Evolutionary conservation across 441 rosid species (phyloP).

Genomic region (Jatropha multifida): DNA sequence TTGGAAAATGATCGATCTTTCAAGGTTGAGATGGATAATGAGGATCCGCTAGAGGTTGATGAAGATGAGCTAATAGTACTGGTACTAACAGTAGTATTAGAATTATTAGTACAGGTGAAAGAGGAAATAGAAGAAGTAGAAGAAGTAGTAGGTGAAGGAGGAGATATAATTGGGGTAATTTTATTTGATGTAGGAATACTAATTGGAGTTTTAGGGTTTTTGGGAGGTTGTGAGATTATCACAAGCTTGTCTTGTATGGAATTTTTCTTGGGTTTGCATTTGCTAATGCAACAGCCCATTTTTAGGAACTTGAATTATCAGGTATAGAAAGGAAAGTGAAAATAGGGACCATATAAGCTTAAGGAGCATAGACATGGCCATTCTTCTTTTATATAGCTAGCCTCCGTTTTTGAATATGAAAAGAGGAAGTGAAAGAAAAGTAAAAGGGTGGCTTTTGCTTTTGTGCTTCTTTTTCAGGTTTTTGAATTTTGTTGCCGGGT

Average conservation of each 20-base stretch:
- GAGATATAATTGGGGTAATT: slow-evolving; percentile 34
- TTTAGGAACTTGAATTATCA: background rate
- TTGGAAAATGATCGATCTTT: slow-evolving; percentile 78
- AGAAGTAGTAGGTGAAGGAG: slow-evolving; percentile 40
- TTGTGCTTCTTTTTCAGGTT: slow-evolving; percentile 26
- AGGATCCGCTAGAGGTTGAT: slow-evolving; percentile 39
- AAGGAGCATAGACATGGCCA: background rate
- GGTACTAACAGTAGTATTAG: background rate
- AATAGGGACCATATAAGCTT: background rate
- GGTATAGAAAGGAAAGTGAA: slow-evolving; percentile 4
- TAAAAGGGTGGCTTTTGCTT: slow-evolving; percentile 25
- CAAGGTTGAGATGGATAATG: slow-evolving; percentile 39
- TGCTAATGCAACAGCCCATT: slow-evolving; percentile 92
- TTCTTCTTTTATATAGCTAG: slow-evolving; percentile 27
- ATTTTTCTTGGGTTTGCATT: slow-evolving; percentile 50
- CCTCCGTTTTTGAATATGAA: slow-evolving; percentile 21
- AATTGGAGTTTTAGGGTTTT: slow-evolving; percentile 3
- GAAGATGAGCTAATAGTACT: slow-evolving; percentile 41
- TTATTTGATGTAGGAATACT: slow-evolving; percentile 20
- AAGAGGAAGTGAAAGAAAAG: slow-evolving; percentile 15
- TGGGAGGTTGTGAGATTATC: slow-evolving; percentile 39
- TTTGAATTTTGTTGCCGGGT: slow-evolving; percentile 57
- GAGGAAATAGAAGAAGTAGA: slow-evolving; percentile 37
- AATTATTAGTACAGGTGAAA: slow-evolving; percentile 28
- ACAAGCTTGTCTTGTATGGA: slow-evolving; percentile 55